Percentiles rank a stretch among this genome's conserved stretches.
Evolutionary conservation across 1,139 yeast species (phyloP).

Genomic region (Meyerozyma smithsonii): DNA sequence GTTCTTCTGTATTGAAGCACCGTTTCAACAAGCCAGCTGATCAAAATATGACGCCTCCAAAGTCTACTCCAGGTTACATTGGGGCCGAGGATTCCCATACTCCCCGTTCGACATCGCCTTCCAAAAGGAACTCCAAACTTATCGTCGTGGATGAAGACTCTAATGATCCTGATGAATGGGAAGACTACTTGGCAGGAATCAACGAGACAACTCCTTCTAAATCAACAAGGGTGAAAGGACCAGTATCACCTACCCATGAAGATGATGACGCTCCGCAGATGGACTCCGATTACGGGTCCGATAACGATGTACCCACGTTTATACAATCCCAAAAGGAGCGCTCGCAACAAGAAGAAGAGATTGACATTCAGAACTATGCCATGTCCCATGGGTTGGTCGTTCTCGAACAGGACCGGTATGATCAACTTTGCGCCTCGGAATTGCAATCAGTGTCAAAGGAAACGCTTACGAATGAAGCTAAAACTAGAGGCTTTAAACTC

Average conservation of each 20-base stretch:
- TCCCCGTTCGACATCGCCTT: constrained; percentile 24
- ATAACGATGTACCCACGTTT: constrained; percentile 12
- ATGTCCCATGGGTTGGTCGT: constrained; percentile 44
- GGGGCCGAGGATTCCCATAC: too few relatives aligned
- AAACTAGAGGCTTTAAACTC: constrained; percentile 26
- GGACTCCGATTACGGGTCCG: constrained; percentile 34
- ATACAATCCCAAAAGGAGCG: constrained; percentile 7
- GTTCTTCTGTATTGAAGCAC: constrained; percentile 43
- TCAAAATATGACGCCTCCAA: too few relatives aligned
- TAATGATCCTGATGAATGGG: constrained; percentile 28
- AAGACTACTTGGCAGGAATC: constrained; percentile 32
- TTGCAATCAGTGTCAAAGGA: constrained; percentile 19
- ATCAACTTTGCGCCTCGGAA: constrained; percentile 23
- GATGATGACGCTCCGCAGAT: not conserved
- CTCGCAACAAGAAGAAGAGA: constrained; percentile 15
- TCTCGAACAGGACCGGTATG: constrained; percentile 45
- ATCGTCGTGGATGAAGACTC: constrained; percentile 24
- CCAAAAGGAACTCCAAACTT: constrained; percentile 32
- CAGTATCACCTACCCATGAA: not conserved
- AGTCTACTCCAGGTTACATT: too few relatives aligned
- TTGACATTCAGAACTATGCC: constrained; percentile 46
- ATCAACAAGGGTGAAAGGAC: constrained; percentile 2
- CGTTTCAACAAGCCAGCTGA: not conserved
- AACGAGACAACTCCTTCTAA: not conserved
- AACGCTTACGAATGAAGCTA: constrained; percentile 18